Evolutionary conservation across 805 yeast species (phyloP), one percentile per base, ranked within the genome.

Genomic region (Deakozyma indianensis): DNA sequence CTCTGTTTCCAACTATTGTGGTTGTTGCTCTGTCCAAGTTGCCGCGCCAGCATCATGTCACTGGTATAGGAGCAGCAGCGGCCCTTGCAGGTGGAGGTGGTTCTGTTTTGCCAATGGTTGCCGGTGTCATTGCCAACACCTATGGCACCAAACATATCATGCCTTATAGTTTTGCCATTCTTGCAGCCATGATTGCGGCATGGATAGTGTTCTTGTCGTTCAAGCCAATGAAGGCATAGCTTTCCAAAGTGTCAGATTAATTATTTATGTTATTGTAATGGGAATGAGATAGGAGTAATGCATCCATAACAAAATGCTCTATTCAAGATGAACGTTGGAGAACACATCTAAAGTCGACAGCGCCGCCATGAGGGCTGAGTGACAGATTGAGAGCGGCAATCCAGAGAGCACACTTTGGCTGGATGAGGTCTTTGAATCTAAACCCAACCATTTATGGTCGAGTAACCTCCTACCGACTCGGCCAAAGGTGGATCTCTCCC

Each of bases 31-130:
- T 82, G 42, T 75, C 76, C 45, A 64, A 77, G 1, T 59, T 85
- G 41, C 94, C 94, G 0, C 61, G 64, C 23, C 69, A 67, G 40
- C 63, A 71, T 44, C 82, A 81, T 45, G 73, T 82, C 7, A 62
- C 75, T 16, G 88, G 86, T 1, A 71, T 85, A 7, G 88, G 94
- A 0, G 67, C 82, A 45, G 75, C 82, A 20, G 78, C 87, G 47
- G 87, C 92, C 0, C 57, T 83, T 49, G 94, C 94, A 3, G 88
- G 92, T 2, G 75, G 80, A 15, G 95, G 94, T 1, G 83, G 82
- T n/a, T 90, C 94, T 0, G 69, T 75, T 0, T 50, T 83, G 4
- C 92, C 94, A 1, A 80, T 77, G 50, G 44, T 75, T 1, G 68
- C 78, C 29, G 94, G 94, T 4, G 56, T 58, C 22, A 50, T 69